Conservation (phyloP, 2,329 filamentous ascomycete species). For the Talaromyces albobiverticillius region DNA sequence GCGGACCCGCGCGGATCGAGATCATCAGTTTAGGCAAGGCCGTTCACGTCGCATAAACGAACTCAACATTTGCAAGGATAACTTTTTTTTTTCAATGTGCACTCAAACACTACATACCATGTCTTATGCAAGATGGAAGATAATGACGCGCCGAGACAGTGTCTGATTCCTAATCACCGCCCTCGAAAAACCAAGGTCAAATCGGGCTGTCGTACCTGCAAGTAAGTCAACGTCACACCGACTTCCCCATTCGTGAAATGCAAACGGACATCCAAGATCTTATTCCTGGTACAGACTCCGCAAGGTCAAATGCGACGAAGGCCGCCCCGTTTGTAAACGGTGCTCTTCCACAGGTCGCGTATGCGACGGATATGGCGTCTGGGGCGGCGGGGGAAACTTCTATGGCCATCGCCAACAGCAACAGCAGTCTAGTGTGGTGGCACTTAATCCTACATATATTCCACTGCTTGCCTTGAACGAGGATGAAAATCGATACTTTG, state of each 20-base stretch:
- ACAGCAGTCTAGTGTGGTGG: not conserved
- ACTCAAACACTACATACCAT: too few species aligned
- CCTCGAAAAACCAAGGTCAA: constrained; percentile 6
- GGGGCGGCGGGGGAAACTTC: constrained; percentile 8
- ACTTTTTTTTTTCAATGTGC: too few species aligned
- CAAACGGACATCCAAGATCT: not conserved
- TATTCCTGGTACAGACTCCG: not conserved
- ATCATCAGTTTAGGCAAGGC: too few species aligned
- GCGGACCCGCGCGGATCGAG: too few species aligned
- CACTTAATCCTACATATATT: not conserved
- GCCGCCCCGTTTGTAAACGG: not conserved
- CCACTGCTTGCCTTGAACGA: not conserved
- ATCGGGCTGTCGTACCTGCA: constrained; percentile 10
- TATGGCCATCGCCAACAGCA: constrained; percentile 7
- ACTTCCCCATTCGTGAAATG: too few species aligned
- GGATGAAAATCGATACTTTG: not conserved
- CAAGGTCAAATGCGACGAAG: constrained; percentile 7
- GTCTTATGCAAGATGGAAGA: not conserved
- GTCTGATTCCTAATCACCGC: not conserved
- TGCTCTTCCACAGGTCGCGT: constrained; percentile 2
- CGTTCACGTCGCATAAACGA: too few species aligned
- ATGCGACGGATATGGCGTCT: constrained; percentile 11
- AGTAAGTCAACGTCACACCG: not conserved
- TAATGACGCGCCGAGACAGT: not conserved
- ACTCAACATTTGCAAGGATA: too few species aligned